A percentile compares a stretch with the other conserved stretches of the same genome.
phyloP scores from a whole-genome alignment of 169 alveolate species.

The Cystoisospora suis region DNA sequence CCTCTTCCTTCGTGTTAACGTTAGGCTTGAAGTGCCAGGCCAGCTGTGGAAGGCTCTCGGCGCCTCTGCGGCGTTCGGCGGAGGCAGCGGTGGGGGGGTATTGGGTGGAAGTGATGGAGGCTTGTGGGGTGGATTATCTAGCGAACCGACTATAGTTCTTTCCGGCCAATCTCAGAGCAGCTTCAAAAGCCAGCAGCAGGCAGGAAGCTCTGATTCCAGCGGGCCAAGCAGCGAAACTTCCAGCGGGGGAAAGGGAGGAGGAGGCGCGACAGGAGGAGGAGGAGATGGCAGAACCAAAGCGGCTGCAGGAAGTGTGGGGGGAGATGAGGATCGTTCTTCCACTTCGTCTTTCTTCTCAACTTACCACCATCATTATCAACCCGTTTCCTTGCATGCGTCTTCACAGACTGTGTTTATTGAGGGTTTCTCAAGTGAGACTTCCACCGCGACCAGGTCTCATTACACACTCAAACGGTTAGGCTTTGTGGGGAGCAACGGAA shows the following conservation, averaged over 20 bases:
- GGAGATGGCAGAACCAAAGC: background rate
- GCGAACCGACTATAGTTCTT: background rate
- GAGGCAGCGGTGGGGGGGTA: background rate
- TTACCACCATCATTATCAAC: too few species aligned
- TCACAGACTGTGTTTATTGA: constrained; percentile 67
- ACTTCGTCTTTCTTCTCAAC: background rate
- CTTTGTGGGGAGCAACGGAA: constrained; percentile 69
- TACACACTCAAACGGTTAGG: constrained; percentile 73
- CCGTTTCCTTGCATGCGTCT: too few species aligned
- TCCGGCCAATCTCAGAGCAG: background rate
- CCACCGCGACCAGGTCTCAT: constrained; percentile 65
- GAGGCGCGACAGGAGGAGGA: background rate
- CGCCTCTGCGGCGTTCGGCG: constrained; percentile 57
- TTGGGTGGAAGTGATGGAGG: background rate
- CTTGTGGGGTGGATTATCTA: background rate
- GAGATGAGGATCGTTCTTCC: background rate
- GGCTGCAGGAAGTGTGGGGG: background rate
- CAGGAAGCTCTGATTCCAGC: too few species aligned
- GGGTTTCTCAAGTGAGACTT: constrained; percentile 60
- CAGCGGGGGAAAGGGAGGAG: background rate
- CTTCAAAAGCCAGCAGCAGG: too few species aligned
- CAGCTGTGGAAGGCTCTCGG: constrained; percentile 63
- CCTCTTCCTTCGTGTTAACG: constrained; percentile 67
- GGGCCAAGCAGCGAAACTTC: background rate
- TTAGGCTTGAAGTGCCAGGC: constrained; percentile 74